Evolutionary conservation across 768 basidiomycete species (phyloP), one percentile per base, ranked within the genome.

Genomic region (Leccinum incarnatum): DNA sequence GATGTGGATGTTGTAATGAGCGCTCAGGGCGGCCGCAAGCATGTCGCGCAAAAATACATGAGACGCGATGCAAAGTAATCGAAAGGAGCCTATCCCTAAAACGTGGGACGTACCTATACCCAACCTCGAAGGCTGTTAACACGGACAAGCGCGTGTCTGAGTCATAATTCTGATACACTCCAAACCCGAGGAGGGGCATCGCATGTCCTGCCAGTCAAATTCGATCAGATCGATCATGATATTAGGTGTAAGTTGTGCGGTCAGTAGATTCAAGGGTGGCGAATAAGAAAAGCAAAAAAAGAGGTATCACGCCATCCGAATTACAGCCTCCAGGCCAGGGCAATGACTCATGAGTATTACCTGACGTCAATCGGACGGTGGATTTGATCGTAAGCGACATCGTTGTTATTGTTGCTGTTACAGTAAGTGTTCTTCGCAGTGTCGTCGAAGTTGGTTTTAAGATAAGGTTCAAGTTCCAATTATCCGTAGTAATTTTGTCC

Each of bases 111-210:
- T 59, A 82, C 84, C 81, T 77, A 68, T 89, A 91, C n/a, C 89
- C 89, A 21, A 76, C 79, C 59, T 78, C 76, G 65, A 91, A 74
- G 1, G 89, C 89, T 53, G 84, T 82, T 11, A 85, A 63, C 46
- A 83, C 83, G 19, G 86, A 83, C 0, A 78, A 65, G 32, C 73
- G 77, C 52, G 85, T 76, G 49, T 81, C n/a, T 7, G 42, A 45
- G 10, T 45, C 76, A 62, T 82, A 79, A 72, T 89, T 89, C 66
- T 83, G 79, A 66, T 84, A 90, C 17, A 90, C 88, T 37, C 83
- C 89, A 56, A 90, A 84, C 12, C 89, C 89, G 2, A 91, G 75
- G 5, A 79, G 69, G 23, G 89, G 89, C 75, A 91, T 84, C 25
- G 71, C 57, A 69, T 82, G 70, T 15, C 87, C 88, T 79, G 56